Percentiles rank a stretch among this genome's conserved stretches.
These are phyloP conservation scores for Pisolithus microcarpus DNA, from an alignment of 768 basidiomycete species.

Conservation along the genomic window DNA sequence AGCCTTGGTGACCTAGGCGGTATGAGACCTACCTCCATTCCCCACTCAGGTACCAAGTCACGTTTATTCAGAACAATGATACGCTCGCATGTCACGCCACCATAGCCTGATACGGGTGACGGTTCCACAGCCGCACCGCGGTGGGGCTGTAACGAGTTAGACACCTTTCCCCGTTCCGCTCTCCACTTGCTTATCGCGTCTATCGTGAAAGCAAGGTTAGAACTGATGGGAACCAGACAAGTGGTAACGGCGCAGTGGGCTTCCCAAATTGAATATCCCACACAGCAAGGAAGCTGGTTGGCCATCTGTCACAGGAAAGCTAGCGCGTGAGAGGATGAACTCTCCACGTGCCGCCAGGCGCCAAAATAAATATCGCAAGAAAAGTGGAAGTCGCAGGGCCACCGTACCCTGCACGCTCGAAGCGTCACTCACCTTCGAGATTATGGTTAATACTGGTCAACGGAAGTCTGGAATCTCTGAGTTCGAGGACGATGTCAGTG, in stretches of 20 bases:
- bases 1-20: not conserved
- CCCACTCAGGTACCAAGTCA: slow-evolving; percentile 85
- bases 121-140: slow-evolving; percentile 25
- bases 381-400: not conserved
- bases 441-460: slow-evolving; percentile 89
- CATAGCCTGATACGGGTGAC: slow-evolving; percentile 14
- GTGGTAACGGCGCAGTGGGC: slow-evolving; percentile 5
- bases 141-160: slow-evolving; percentile 34
- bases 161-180: slow-evolving; percentile 55
- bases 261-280: slow-evolving; percentile 9
- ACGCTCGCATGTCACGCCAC: slow-evolving; percentile 56
- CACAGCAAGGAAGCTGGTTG: slow-evolving; percentile 10
- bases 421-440: slow-evolving; percentile 60
- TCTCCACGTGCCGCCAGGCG: slow-evolving; percentile 17
- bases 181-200: slow-evolving; percentile 65
- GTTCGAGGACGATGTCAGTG: slow-evolving; percentile 89
- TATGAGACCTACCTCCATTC: slow-evolving; percentile 57
- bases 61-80: slow-evolving; percentile 90
- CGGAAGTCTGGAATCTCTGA: slow-evolving; percentile 87
- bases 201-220: slow-evolving; percentile 24
- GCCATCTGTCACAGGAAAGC: slow-evolving; percentile 4
- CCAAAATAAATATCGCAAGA: not conserved
- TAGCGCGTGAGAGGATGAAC: slow-evolving; percentile 16
- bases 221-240: slow-evolving; percentile 8
- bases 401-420: not conserved